Percentiles rank a stretch among this genome's conserved stretches.
These are phyloP conservation scores for Ascochyta lentis DNA, from an alignment of 2,329 filamentous ascomycete species.

Conservation along the genomic window DNA sequence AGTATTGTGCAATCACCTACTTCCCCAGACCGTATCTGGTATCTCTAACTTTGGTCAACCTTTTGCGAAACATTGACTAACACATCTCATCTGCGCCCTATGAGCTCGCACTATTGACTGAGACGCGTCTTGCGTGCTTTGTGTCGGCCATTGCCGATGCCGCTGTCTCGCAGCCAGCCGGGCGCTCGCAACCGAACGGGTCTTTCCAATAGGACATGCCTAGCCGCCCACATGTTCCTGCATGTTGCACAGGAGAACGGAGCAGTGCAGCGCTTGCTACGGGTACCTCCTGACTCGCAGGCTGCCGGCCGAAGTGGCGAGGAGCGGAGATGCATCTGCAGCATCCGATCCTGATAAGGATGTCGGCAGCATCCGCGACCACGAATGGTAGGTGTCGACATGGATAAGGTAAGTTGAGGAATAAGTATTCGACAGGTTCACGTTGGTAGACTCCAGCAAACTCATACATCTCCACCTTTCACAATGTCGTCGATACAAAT, in stretches of 20 bases:
- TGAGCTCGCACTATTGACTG: background rate
- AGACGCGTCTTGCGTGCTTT: background rate
- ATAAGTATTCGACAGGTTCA: conserved; percentile 7
- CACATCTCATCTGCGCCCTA: background rate
- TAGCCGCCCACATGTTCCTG: background rate
- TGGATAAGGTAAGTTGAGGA: background rate
- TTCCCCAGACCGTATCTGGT: background rate
- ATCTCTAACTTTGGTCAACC: conserved; percentile 1
- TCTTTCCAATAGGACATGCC: background rate
- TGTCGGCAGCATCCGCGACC: conserved; percentile 11
- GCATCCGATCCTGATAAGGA: conserved; percentile 13
- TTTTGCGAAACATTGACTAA: conserved; percentile 7
- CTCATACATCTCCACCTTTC: background rate
- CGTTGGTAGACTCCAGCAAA: background rate
- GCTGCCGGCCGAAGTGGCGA: background rate
- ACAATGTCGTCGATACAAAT: conserved; percentile 21
- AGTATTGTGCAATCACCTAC: background rate
- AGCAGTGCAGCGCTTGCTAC: background rate
- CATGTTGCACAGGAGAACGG: background rate
- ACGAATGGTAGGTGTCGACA: background rate
- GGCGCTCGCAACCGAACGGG: background rate
- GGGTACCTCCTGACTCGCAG: conserved; percentile 10
- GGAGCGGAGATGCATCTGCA: conserved; percentile 5
- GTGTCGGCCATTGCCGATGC: conserved; percentile 6
- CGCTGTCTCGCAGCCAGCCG: background rate